Base-by-base conservation (phyloP, 352 stramenopile species). In the Phytophthora boehmeriae region DNA sequence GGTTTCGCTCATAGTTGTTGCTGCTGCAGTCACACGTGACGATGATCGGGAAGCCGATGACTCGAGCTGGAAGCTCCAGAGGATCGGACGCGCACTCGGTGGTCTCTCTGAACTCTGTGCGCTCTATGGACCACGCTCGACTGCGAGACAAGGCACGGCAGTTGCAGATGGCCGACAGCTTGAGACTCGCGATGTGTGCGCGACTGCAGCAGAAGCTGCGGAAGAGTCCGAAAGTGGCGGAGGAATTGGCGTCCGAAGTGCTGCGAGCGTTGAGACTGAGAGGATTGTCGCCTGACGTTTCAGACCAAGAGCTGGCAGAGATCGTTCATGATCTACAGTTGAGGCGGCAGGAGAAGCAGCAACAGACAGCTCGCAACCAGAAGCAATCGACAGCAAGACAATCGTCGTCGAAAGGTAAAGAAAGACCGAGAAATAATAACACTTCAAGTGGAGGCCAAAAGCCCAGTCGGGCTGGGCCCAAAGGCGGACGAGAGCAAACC, bases 111-210 rank as follows among this genome's bases (percentile, higher is more conserved):
- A 62, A 38, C 44, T 86, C 84, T 0, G 56, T 87, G 27, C 73
- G 78, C 9, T 88, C 84, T 0, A 68, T 90, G 46, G 78, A 90
- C 60, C 80, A 76, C 25, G 82, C 90, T 43, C 76, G 81, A 45
- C 76, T 93, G 16, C 75, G 82, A 35, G 82, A 89, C 51, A 88
- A 89, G 38, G 84, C 82, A 22, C 71, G 76, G 4, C 67, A 79
- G 41, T 58, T 92, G 49, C 81, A 92, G 54, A 90, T 93, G 82
- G 82, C 85, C 19, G 83, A 91, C 35, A 87, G 78, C 23, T 63
- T 88, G 71, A 76, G 83, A 0, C 67, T 92, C 17, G 64, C 72
- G 30, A 78, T 93, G 64, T 93, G 84, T 44, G 79, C 76, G 8
- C 84, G 84, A 46, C 74, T 93, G 48, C 84, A 93, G 59, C 80